phyloP scores from a whole-genome alignment of 306 rosid genomes.

The Quercus alba region DNA sequence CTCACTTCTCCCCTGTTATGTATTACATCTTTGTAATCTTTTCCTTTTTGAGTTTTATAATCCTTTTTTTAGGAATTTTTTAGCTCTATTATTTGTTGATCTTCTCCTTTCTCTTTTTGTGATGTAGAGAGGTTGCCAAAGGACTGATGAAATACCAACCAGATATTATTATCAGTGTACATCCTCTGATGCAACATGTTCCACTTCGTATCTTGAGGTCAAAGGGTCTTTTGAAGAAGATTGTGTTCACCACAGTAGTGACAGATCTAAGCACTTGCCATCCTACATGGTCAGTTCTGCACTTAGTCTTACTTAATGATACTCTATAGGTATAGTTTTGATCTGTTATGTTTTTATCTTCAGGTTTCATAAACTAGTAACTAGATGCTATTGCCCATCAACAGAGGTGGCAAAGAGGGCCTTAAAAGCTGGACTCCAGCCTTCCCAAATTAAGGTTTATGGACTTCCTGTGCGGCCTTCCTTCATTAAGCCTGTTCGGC shows the following conservation, averaged over 20 bases:
- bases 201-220: slow-evolving; percentile 90
- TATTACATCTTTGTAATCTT: too few species aligned
- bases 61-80: neutral
- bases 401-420: slow-evolving; percentile 83
- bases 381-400: slow-evolving; percentile 97
- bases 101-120: slow-evolving; percentile 1
- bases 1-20: too few species aligned
- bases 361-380: slow-evolving; percentile 99
- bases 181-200: slow-evolving; percentile 97
- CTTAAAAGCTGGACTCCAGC: slow-evolving; percentile 83
- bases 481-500: slow-evolving; percentile 76
- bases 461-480: slow-evolving; percentile 92
- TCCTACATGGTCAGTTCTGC: slow-evolving; percentile 83
- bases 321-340: slow-evolving; percentile 21
- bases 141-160: slow-evolving; percentile 97
- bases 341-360: slow-evolving; percentile 28
- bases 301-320: neutral
- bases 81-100: neutral
- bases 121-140: slow-evolving; percentile 71
- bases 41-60: too few species aligned
- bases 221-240: slow-evolving; percentile 83
- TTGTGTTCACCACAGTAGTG: slow-evolving; percentile 90
- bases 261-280: slow-evolving; percentile 99
- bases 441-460: slow-evolving; percentile 78
- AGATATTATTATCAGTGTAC: slow-evolving; percentile 97